These are phyloP conservation scores for Cladobotryum protrusum DNA, from an alignment of 2,329 filamentous ascomycete species.

Conservation along the genomic window DNA sequence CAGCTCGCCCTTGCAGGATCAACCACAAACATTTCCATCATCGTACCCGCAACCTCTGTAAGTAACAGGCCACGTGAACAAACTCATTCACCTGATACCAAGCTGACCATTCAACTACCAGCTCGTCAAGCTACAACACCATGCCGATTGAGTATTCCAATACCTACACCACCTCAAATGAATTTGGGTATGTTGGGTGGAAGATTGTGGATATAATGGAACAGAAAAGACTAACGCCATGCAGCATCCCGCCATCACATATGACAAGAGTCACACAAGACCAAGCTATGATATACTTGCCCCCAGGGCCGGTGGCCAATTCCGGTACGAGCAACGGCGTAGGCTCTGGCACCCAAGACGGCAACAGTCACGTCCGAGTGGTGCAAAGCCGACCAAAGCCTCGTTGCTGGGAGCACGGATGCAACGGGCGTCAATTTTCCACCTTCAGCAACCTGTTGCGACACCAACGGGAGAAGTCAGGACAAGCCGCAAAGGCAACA, in stretches of 20 bases:
- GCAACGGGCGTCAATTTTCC: slow-evolving; percentile 90
- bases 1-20: slow-evolving; percentile 41
- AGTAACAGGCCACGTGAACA: slow-evolving; percentile 18
- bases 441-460: slow-evolving; percentile 92
- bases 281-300: slow-evolving; percentile 37
- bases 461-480: slow-evolving; percentile 91
- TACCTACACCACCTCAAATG: slow-evolving; percentile 25
- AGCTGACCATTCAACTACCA: slow-evolving; percentile 23
- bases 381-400: slow-evolving; percentile 80
- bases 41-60: slow-evolving; percentile 33
- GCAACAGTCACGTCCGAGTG: slow-evolving; percentile 54
- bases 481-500: slow-evolving; percentile 78
- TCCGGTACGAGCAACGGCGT: not conserved
- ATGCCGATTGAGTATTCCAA: slow-evolving; percentile 40
- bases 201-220: not conserved
- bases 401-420: slow-evolving; percentile 95
- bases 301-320: slow-evolving; percentile 22
- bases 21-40: slow-evolving; percentile 30
- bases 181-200: slow-evolving; percentile 34
- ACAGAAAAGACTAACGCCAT: slow-evolving; percentile 2
- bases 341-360: slow-evolving; percentile 28
- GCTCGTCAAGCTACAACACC: slow-evolving; percentile 34
- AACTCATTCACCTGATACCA: not conserved
- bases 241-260: slow-evolving; percentile 33
- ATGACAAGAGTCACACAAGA: slow-evolving; percentile 32